These are phyloP conservation scores for Beauveria sp. DNA, from an alignment of 2,329 filamentous ascomycete genomes.

Conservation along the genomic window DNA sequence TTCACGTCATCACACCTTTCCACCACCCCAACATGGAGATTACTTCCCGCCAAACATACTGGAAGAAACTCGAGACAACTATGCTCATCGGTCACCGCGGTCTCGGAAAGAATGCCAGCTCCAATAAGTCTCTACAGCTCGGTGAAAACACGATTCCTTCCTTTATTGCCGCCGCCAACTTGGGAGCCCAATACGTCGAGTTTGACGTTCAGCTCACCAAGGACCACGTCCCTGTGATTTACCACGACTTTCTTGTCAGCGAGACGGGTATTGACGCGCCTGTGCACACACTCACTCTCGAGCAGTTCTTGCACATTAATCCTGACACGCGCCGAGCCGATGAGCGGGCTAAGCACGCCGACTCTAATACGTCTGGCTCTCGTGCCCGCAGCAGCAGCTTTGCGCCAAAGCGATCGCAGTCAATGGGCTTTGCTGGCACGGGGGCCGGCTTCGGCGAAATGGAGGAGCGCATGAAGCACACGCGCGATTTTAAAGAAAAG, in stretches of 20 bases:
- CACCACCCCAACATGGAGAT: constrained; percentile 89
- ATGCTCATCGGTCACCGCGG: constrained; percentile 71
- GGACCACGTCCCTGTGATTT: constrained; percentile 95
- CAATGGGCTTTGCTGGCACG: constrained; percentile 43
- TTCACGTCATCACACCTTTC: constrained; percentile 90
- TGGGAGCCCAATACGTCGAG: constrained; percentile 71
- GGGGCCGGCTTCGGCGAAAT: constrained; percentile 29
- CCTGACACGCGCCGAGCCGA: constrained; percentile 38
- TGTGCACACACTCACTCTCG: constrained; percentile 87
- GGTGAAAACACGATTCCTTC: constrained; percentile 95
- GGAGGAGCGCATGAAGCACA: constrained; percentile 92
- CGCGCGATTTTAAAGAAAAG: constrained; percentile 86
- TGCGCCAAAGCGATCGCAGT: constrained; percentile 43
- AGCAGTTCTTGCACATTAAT: constrained; percentile 91
- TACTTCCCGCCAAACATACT: constrained; percentile 86
- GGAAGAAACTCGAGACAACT: constrained; percentile 84
- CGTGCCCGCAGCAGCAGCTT: constrained; percentile 31
- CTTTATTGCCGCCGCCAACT: constrained; percentile 90
- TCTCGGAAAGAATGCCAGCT: constrained; percentile 81
- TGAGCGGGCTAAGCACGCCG: constrained; percentile 16
- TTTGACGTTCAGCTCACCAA: constrained; percentile 97
- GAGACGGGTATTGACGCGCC: constrained; percentile 96
- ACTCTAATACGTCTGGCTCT: neutral
- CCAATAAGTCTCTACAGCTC: constrained; percentile 80
- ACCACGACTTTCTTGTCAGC: constrained; percentile 96